phyloP scores from a whole-genome alignment of 805 yeast species.

The Lachancea waltii region DNA sequence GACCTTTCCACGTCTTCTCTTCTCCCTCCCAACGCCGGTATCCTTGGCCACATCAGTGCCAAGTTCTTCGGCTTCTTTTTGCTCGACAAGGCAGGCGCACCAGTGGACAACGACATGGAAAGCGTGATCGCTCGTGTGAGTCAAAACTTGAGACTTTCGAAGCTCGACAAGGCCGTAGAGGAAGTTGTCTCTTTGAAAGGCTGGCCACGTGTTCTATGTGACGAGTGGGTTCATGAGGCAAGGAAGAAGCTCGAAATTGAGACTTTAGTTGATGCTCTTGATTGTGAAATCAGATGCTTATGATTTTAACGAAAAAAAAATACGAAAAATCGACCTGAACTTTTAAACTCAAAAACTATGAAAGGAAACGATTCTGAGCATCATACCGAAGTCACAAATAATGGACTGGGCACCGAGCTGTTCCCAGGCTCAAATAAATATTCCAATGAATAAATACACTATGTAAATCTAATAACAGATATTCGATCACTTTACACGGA shows the following conservation, averaged over 20 bases:
- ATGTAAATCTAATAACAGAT: too few relatives aligned
- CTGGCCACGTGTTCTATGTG: slow-evolving; percentile 84
- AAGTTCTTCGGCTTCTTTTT: slow-evolving; percentile 67
- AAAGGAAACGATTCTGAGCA: too few relatives aligned
- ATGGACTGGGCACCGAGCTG: too few relatives aligned
- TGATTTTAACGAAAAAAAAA: slow-evolving; percentile 14
- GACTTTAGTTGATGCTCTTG: slow-evolving; percentile 64
- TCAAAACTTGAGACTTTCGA: slow-evolving; percentile 63
- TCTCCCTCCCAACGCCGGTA: slow-evolving; percentile 92
- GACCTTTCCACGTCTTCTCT: slow-evolving; percentile 85
- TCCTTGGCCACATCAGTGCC: slow-evolving; percentile 85
- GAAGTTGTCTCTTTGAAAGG: slow-evolving; percentile 87
- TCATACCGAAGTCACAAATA: too few relatives aligned
- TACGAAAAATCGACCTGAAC: too few relatives aligned
- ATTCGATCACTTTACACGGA: too few relatives aligned
- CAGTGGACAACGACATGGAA: slow-evolving; percentile 80
- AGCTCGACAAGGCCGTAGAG: slow-evolving; percentile 83
- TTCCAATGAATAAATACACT: slow-evolving; percentile 1
- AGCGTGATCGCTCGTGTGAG: slow-evolving; percentile 82
- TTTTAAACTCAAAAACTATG: too few relatives aligned
- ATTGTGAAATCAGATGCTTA: slow-evolving; percentile 52
- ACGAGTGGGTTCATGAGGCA: slow-evolving; percentile 86
- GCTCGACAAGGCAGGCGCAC: slow-evolving; percentile 71
- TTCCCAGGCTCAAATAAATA: slow-evolving; percentile 4
- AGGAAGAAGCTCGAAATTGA: slow-evolving; percentile 86